Conservation (phyloP, 495 filamentous ascomycete genomes). For the Darksidea phi region DNA sequence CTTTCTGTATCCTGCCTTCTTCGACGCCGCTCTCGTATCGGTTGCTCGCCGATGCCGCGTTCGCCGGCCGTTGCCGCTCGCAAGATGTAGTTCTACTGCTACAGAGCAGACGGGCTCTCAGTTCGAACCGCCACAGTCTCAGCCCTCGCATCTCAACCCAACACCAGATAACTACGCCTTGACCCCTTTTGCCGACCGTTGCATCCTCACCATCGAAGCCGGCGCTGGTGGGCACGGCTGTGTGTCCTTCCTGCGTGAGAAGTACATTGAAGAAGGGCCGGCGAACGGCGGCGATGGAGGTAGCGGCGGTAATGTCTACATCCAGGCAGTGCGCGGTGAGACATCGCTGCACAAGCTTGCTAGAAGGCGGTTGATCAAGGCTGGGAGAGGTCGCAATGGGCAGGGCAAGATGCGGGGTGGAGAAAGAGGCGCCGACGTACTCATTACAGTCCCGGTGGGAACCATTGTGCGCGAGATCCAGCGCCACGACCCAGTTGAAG, state of each 20-base stretch:
- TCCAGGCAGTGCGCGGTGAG: constrained; percentile 86
- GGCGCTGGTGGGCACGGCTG: constrained; percentile 87
- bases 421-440: constrained; percentile 76
- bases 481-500: constrained; percentile 71
- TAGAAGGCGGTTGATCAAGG: constrained; percentile 70
- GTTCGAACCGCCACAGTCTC: neutral
- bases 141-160: constrained; percentile 67
- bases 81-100: constrained; percentile 35
- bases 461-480: constrained; percentile 82
- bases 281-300: constrained; percentile 97
- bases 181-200: constrained; percentile 83
- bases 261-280: constrained; percentile 81
- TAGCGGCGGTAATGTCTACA: constrained; percentile 85
- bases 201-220: constrained; percentile 68
- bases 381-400: constrained; percentile 77
- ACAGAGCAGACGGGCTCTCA: neutral
- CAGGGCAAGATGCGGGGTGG: constrained; percentile 80
- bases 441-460: constrained; percentile 88
- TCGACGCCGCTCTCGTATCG: constrained; percentile 42
- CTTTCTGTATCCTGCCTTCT: constrained; percentile 64
- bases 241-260: constrained; percentile 87
- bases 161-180: constrained; percentile 75
- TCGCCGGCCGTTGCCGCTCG: constrained; percentile 24
- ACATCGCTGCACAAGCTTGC: constrained; percentile 91
- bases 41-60: constrained; percentile 34